Percentiles rank a stretch among this genome's conserved stretches.
These are phyloP conservation scores for Solanum pinnatisectum DNA, from an alignment of 257 asterid genomes.

Conservation along the genomic window DNA sequence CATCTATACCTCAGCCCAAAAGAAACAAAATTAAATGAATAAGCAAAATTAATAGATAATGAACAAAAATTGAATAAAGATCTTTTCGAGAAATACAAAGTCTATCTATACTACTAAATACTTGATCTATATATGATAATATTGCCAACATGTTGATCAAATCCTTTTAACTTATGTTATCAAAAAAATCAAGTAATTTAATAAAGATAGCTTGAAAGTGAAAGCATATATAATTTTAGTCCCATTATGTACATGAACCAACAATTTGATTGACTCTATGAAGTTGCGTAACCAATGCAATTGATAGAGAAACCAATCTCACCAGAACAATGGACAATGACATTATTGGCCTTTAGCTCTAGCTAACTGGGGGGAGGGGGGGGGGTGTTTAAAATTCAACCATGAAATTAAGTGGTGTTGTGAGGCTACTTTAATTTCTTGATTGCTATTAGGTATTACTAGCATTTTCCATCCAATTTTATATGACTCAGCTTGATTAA, in stretches of 20 bases:
- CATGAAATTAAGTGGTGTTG: background rate
- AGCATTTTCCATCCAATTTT: background rate
- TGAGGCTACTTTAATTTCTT: background rate
- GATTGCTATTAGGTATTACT: background rate
- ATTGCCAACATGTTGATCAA: background rate
- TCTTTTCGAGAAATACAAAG: background rate
- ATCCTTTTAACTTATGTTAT: background rate
- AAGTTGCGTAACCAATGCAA: background rate
- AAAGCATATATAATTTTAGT: background rate
- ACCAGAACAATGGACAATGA: background rate
- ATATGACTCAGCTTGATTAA: background rate
- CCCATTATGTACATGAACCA: background rate
- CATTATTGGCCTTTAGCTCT: background rate
- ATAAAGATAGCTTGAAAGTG: background rate
- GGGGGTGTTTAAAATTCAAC: background rate
- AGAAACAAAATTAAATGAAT: background rate
- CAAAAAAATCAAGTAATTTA: background rate
- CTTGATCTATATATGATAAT: background rate
- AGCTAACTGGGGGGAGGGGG: background rate
- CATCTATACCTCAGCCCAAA: background rate
- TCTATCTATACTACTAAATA: background rate
- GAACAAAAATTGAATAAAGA: background rate
- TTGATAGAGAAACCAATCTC: background rate
- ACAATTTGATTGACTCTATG: background rate
- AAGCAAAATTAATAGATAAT: background rate